Evolutionary conservation across 257 asterid species (phyloP), one percentile per base, ranked within the genome.

Genomic region (Capsicum pubescens): DNA sequence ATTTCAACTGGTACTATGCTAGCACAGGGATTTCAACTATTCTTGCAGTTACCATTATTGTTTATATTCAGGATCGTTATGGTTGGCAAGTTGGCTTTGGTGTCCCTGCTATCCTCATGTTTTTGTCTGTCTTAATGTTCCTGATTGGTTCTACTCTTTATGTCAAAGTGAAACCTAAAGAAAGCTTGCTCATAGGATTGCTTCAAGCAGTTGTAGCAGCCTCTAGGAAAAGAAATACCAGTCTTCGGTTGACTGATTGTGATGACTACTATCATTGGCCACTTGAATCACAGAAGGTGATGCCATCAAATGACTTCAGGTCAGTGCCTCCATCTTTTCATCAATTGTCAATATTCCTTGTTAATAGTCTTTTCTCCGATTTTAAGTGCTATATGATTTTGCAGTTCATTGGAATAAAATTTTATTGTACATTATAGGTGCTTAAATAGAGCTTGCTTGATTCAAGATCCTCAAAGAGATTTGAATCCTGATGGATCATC

Each of bases 21-120:
- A 79, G 85, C 13, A 13, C 58, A 26, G 83, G 64, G 56, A 59
- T 80, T 11, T 80, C 88, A 83, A 52, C 56, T 9, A 13, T 86
- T 35, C 32, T 86, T 52, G 88, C 88, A 6, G 36, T 83, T 39
- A 83, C 88, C 0, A 7, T 50, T 35, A 19, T 83, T 0, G 83
- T 86, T 83, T 86, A 86, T 78, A 79, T 80, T 59, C 88, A 86
- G 57, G 87, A 86, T 48, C 7, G 0, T 71, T 83, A 78, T 46
- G 88, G 88, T 14, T 86, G 88, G 86, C 16, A 21, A 80, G 70
- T 86, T 70, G 88, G 87, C 4, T 83, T 83, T 69, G 86, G 86
- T 0, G 15, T 86, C 64, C 88, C 83, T 32, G 15, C 14, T 68
- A 55, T 79, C 32, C 86, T 86, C 44, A 57, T 80, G 88, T 52